Evolutionary conservation across 2,329 filamentous ascomycete species (phyloP).

Genomic region (Cryphonectria carpinicola): DNA sequence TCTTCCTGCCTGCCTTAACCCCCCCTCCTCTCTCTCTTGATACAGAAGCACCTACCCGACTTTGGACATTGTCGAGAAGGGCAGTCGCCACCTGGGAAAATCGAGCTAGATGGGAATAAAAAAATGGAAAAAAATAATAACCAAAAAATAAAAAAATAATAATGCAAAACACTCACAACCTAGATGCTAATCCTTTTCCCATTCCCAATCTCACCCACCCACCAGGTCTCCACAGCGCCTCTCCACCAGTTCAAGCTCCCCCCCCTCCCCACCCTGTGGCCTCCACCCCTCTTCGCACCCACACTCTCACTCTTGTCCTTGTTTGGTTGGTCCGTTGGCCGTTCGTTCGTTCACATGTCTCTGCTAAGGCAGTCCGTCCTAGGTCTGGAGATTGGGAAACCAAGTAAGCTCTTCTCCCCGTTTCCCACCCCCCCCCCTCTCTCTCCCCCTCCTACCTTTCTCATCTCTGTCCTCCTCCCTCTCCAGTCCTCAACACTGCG

Average conservation of each 20-base stretch:
- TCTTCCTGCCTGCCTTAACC: not conserved
- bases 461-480: not conserved
- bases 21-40: too few species aligned
- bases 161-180: not conserved
- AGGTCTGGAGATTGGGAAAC: not conserved
- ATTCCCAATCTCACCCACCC: not conserved
- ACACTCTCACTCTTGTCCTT: not conserved
- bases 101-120: not conserved
- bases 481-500: not conserved
- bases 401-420: not conserved
- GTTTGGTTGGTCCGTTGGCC: not conserved
- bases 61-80: not conserved
- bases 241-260: not conserved
- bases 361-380: not conserved
- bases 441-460: too few species aligned
- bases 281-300: not conserved
- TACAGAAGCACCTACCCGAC: not conserved
- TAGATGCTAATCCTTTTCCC: not conserved
- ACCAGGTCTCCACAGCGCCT: not conserved
- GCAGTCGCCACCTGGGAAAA: not conserved
- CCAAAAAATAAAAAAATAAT: not conserved
- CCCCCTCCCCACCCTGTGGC: not conserved
- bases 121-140: too few species aligned
- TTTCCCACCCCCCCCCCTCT: not conserved
- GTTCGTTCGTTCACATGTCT: not conserved